These are phyloP conservation scores for Colletotrichum euphorbiae DNA, from an alignment of 2,329 filamentous ascomycete genomes.

Conservation along the genomic window DNA sequence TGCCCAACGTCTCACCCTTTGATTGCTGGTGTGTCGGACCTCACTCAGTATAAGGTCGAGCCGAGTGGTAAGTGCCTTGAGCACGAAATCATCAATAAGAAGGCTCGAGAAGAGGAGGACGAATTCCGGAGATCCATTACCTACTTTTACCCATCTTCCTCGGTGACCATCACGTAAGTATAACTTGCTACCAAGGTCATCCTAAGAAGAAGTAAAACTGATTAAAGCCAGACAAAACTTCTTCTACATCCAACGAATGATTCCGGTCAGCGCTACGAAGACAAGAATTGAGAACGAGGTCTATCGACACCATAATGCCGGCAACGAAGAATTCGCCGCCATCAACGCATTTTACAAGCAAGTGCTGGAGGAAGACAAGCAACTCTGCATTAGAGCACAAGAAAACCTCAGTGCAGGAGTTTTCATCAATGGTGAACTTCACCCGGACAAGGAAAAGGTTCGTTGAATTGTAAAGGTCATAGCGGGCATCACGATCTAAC, in stretches of 20 bases:
- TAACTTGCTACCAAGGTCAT: conserved; percentile 35
- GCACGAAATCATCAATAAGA: conserved; percentile 52
- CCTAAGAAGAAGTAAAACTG: not conserved
- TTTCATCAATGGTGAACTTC: conserved; percentile 63
- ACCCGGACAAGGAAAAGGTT: conserved; percentile 63
- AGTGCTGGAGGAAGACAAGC: conserved; percentile 64
- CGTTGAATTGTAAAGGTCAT: not conserved
- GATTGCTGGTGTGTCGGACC: conserved; percentile 56
- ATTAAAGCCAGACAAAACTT: conserved; percentile 52
- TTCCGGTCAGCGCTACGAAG: conserved; percentile 56
- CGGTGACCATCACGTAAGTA: conserved; percentile 47
- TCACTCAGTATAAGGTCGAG: conserved; percentile 57
- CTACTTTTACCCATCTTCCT: conserved; percentile 29
- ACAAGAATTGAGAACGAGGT: conserved; percentile 63
- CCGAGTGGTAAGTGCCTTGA: conserved; percentile 50
- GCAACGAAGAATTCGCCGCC: conserved; percentile 58
- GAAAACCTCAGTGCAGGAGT: conserved; percentile 62
- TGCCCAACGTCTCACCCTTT: conserved; percentile 61
- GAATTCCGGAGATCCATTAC: conserved; percentile 33
- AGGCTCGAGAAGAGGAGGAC: conserved; percentile 49
- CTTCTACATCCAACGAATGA: conserved; percentile 64
- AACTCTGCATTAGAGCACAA: conserved; percentile 61
- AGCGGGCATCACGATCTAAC: not conserved
- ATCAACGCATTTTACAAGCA: conserved; percentile 63
- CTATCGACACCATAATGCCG: conserved; percentile 60